Percentiles rank a stretch among this genome's conserved stretches.
Evolutionary conservation across 1,284 basidiomycete species (phyloP).

Genomic region (Schizophyllum amplum): DNA sequence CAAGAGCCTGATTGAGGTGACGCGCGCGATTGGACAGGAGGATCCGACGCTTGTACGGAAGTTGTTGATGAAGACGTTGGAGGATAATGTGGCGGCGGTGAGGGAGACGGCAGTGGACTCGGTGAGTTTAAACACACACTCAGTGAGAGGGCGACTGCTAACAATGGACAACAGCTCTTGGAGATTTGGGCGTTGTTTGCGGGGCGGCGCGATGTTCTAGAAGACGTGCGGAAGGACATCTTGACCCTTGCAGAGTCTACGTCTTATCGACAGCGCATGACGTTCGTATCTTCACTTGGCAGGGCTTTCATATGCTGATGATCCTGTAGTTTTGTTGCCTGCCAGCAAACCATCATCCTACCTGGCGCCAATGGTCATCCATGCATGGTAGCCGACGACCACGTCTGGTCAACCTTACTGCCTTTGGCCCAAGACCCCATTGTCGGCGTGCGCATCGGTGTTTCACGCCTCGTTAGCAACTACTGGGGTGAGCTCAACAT

Average conservation of each 20-base stretch:
- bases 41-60: slow-evolving; percentile 24
- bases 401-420: slow-evolving; percentile 50
- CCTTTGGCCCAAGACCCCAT: slow-evolving; percentile 64
- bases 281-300: slow-evolving; percentile 33
- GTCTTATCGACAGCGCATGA: slow-evolving; percentile 66
- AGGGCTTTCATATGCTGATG: slow-evolving; percentile 6
- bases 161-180: slow-evolving; percentile 39
- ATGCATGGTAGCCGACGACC: slow-evolving; percentile 17
- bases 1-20: slow-evolving; percentile 44
- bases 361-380: slow-evolving; percentile 26
- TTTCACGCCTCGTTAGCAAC: slow-evolving; percentile 60
- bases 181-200: slow-evolving; percentile 41
- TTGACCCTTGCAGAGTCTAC: slow-evolving; percentile 44
- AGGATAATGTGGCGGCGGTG: slow-evolving; percentile 79
- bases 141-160: slow-evolving; percentile 18
- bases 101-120: slow-evolving; percentile 66
- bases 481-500: slow-evolving; percentile 38
- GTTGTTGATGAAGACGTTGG: slow-evolving; percentile 59
- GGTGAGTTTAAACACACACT: slow-evolving; percentile 37
- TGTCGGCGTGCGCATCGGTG: slow-evolving; percentile 81
- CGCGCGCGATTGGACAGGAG: slow-evolving; percentile 26
- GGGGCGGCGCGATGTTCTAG: slow-evolving; percentile 28
- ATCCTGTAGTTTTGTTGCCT: slow-evolving; percentile 53
- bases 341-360: slow-evolving; percentile 55
- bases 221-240: slow-evolving; percentile 42